These are phyloP conservation scores for Ogataea zsoltii DNA, from an alignment of 805 yeast genomes.

Conservation along the genomic window DNA sequence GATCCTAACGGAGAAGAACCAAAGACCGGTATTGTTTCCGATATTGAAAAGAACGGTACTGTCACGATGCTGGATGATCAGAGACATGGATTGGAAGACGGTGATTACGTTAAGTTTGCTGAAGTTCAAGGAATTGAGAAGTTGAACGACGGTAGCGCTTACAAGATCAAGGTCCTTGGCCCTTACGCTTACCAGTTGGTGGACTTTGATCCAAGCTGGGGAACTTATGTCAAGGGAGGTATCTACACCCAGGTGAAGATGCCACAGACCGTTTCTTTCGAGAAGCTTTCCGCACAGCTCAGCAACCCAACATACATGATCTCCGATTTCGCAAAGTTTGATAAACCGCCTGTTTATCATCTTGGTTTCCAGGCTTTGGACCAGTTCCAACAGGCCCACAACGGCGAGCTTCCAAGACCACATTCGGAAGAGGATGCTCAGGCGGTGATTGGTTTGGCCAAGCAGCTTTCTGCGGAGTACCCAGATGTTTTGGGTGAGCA, in stretches of 20 bases:
- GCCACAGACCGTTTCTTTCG: slow-evolving; percentile 64
- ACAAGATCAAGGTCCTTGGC: slow-evolving; percentile 81
- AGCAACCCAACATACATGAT: slow-evolving; percentile 73
- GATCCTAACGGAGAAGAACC: slow-evolving; percentile 96
- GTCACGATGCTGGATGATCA: slow-evolving; percentile 92
- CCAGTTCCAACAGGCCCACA: slow-evolving; percentile 63
- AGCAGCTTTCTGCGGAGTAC: slow-evolving; percentile 55
- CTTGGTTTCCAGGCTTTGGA: slow-evolving; percentile 89
- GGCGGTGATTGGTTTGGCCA: slow-evolving; percentile 60
- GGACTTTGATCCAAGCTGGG: slow-evolving; percentile 53
- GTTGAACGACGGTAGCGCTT: slow-evolving; percentile 72
- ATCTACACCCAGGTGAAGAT: slow-evolving; percentile 89
- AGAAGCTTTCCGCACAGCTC: slow-evolving; percentile 65
- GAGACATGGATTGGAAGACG: slow-evolving; percentile 93
- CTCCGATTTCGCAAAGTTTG: slow-evolving; percentile 93
- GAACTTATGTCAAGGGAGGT: slow-evolving; percentile 79
- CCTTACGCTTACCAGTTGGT: slow-evolving; percentile 87
- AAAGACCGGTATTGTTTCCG: slow-evolving; percentile 79
- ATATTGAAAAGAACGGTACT: slow-evolving; percentile 82
- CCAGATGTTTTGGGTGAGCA: slow-evolving; percentile 57
- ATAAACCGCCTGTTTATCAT: slow-evolving; percentile 87
- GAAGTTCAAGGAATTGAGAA: slow-evolving; percentile 81
- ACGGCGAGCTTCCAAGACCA: slow-evolving; percentile 74
- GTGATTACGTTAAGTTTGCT: slow-evolving; percentile 80
- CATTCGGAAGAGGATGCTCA: slow-evolving; percentile 71